Base-by-base conservation (phyloP, 495 filamentous ascomycete species). In the Pseudevernia furfuracea region DNA sequence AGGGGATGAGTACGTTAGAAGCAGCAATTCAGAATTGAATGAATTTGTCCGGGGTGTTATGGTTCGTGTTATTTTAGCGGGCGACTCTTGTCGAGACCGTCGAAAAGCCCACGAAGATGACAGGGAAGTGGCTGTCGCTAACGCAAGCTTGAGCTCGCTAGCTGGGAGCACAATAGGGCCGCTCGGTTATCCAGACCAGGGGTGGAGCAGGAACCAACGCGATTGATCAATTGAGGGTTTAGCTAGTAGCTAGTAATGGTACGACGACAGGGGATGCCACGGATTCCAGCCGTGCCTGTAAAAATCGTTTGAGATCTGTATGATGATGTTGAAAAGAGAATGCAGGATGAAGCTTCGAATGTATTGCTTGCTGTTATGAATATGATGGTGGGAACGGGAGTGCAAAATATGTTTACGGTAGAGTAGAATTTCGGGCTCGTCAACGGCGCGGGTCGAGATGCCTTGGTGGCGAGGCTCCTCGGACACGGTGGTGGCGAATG, bases 141-240 rank as follows among this genome's bases (percentile, higher is more conserved):
- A 32, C 32, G 38, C 58, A 63, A 32, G 21, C 19, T 58, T 63
- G 52, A 56, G 52, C n/a, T 32, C 52, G 53, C 59, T 66, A 62
- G 62, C 39, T 60, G 12, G 58, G 56, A 58, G 48, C 46, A 64
- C 65, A 53, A 56, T 62, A 43, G 60, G 58, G 19, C 46, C 62
- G 41, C 4, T 61, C 28, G 38, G 28, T 48, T 14, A n/a, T 32
- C 43, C 12, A 14, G 21, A 3, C 30, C 63, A 61, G 62, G 19
- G 43, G 11, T 21, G 37, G 12, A 39, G 57, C 62, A 61, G 66
- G 66, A 68, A 68, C 48, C 57, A 56, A 64, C 28, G 66, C 66
- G 66, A 68, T 65, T 68, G 66, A 61, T 61, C 62, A 65, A 65
- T 68, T 58, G 58, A 60, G 1, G 21, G 30, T 32, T 37, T 44